A percentile compares a stretch with the other conserved stretches of the same genome.
phyloP scores from a whole-genome alignment of 805 yeast species.

The Pichia eremophila region DNA sequence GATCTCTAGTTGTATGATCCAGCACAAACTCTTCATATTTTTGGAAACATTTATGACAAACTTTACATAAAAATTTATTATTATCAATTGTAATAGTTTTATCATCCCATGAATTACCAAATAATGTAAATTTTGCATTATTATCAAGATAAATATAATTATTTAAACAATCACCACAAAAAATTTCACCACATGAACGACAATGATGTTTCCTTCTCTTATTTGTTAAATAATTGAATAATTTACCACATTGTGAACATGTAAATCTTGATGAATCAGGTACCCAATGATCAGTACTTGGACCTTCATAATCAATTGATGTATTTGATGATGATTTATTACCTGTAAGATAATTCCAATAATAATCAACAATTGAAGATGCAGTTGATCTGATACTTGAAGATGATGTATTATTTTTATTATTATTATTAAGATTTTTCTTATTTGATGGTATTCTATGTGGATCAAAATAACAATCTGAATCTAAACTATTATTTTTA shows the following conservation, averaged over 20 bases:
- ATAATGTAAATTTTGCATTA: constrained; percentile 27
- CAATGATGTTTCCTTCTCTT: constrained; percentile 37
- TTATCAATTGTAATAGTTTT: background rate
- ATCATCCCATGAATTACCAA: constrained; percentile 19
- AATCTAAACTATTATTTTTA: constrained; percentile 4
- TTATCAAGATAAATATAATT: constrained; percentile 28
- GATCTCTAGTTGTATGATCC: constrained; percentile 22
- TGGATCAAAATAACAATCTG: constrained; percentile 7
- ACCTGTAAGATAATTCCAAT: constrained; percentile 19
- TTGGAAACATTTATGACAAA: constrained; percentile 25
- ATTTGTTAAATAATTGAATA: constrained; percentile 70
- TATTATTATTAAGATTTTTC: constrained; percentile 2
- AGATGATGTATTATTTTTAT: constrained; percentile 10
- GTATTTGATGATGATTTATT: background rate
- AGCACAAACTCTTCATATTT: constrained; percentile 27
- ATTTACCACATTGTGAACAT: constrained; percentile 60
- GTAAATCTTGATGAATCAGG: constrained; percentile 55
- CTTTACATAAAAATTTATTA: constrained; percentile 25
- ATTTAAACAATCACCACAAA: constrained; percentile 30
- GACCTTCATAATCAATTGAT: constrained; percentile 21
- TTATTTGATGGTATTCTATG: constrained; percentile 1
- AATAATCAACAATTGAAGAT: constrained; percentile 20
- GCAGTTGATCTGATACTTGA: constrained; percentile 18
- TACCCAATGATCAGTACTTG: constrained; percentile 62
- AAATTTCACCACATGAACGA: constrained; percentile 32